phyloP scores from a whole-genome alignment of 2,329 filamentous ascomycete species.

The Paracamarosporium sp. region DNA sequence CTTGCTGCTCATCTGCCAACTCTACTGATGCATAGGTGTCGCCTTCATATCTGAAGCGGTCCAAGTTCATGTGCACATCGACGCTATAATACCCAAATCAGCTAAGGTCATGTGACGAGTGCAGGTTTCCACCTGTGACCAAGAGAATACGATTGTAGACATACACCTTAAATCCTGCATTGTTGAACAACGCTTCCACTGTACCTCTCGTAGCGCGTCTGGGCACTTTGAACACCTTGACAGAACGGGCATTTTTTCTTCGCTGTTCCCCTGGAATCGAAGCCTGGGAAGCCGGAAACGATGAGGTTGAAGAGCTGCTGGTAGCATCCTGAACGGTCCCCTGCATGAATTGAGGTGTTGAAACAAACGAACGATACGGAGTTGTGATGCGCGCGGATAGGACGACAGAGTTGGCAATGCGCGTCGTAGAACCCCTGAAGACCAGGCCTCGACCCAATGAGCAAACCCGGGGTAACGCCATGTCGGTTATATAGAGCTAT shows the following conservation, averaged over 20 bases:
- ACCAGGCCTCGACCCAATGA: constrained; percentile 16
- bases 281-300: neutral
- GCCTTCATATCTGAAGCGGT: constrained; percentile 27
- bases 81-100: constrained; percentile 18
- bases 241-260: constrained; percentile 11
- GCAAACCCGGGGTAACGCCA: constrained; percentile 23
- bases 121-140: neutral
- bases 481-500: neutral
- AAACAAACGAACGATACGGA: constrained; percentile 19
- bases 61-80: constrained; percentile 20
- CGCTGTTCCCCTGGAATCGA: neutral
- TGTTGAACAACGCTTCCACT: constrained; percentile 19
- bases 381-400: constrained; percentile 13
- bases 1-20: constrained; percentile 24
- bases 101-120: constrained; percentile 8
- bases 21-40: constrained; percentile 21
- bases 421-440: constrained; percentile 18
- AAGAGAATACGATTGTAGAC: constrained; percentile 3
- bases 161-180: constrained; percentile 27
- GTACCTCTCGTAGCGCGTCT: constrained; percentile 13
- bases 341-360: constrained; percentile 11
- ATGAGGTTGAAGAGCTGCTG: neutral
- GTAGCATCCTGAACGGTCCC: constrained; percentile 4
- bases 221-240: constrained; percentile 19
- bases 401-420: constrained; percentile 17